Conservation (phyloP, 148 eudicot species). For the Pharnaceum exiguum region DNA sequence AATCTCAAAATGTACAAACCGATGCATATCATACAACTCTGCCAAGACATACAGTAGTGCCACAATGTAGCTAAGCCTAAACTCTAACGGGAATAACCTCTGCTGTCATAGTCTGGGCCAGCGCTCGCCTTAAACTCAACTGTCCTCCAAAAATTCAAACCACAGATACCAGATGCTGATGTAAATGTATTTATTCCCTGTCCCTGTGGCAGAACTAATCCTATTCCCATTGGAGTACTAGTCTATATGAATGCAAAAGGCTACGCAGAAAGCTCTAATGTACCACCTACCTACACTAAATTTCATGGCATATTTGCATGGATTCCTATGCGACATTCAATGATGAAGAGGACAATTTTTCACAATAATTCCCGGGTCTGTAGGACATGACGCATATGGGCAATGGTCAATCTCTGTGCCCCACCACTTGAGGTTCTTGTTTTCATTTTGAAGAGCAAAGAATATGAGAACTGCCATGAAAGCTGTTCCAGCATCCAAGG, state of each 20-base stretch:
- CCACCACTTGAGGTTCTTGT: conserved; percentile 84
- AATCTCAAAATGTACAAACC: too few relatives aligned
- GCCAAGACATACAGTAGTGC: too few relatives aligned
- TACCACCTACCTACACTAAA: conserved; percentile 2
- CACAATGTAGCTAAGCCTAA: too few relatives aligned
- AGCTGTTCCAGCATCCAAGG: conserved; percentile 95
- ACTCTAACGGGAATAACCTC: too few relatives aligned
- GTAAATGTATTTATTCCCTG: too few relatives aligned
- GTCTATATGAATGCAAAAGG: neutral
- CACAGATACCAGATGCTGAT: too few relatives aligned
- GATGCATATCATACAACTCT: too few relatives aligned
- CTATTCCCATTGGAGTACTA: neutral
- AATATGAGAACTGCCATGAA: conserved; percentile 91
- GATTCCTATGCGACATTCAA: neutral
- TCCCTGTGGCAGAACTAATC: neutral
- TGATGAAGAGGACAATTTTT: conserved; percentile 59
- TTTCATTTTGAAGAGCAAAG: conserved; percentile 81
- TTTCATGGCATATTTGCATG: conserved; percentile 8
- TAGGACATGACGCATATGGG: conserved; percentile 86
- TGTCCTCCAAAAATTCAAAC: too few relatives aligned
- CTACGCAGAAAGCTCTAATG: conserved; percentile 2
- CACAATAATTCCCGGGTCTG: conserved; percentile 75
- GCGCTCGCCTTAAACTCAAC: too few relatives aligned
- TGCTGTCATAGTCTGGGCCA: too few relatives aligned
- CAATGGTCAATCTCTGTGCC: conserved; percentile 83